Base-by-base conservation (phyloP, 306 rosid genomes). In the Cucurbita pepo region DNA sequence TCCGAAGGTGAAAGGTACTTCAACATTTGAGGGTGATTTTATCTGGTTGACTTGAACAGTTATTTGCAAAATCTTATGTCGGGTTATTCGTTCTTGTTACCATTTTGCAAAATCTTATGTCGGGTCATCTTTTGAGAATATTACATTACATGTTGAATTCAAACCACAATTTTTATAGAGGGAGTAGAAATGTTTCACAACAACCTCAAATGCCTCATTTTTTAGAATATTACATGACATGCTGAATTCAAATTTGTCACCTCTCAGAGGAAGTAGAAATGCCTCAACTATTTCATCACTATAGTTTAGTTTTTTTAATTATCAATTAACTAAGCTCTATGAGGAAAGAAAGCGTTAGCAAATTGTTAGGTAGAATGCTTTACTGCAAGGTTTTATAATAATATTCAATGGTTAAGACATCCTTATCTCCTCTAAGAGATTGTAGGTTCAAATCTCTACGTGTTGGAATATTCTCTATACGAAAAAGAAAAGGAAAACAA, bases 1-100 rank as follows among this genome's bases (percentile, higher is more conserved):
- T 80, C 85, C 54, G 97, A 84, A 82, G 79, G 77, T 67, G 93
- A 90, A 90, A 91, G 99, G 99, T 95, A 85, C 76, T 59, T 80
- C 48, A 63, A 48, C 70, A 18, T 51, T 57, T 71, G 38, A 37
- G 18, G 69, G 44, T 65, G 52, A 30, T 48, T 77, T 63, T 61
- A 73, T 71, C 45, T n/a, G 56, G 74, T 61, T 34, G 45, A 25
- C 44, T 51, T 15, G 16, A 50, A 69, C 21, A 48, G 57, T 69
- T 66, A 21, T 44, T 21, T 19, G 72, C 55, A 66, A 44, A 19
- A 66, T 12, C 19, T 19, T 43, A 13, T 44, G 18, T 21, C 7
- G 15, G 70, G 52, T 63, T 40, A 51, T 63, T 63, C 41, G 8
- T 63, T 41, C 70, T 21, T n/a, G 52, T 40, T 50, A 40, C 72